These are phyloP conservation scores for Leccinum rimulosum DNA, from an alignment of 768 basidiomycete species.

Conservation along the genomic window DNA sequence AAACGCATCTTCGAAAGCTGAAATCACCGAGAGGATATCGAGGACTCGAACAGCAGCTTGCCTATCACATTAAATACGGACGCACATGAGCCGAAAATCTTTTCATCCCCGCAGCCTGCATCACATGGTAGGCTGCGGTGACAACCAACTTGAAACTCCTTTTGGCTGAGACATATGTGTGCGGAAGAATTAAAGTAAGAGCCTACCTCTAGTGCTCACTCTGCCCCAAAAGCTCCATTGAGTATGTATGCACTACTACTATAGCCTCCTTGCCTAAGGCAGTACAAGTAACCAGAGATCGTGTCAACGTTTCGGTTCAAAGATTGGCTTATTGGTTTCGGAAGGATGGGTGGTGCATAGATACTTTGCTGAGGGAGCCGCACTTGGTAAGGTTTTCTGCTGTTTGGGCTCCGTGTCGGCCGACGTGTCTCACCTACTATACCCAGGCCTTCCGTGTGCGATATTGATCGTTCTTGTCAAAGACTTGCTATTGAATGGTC, in stretches of 20 bases:
- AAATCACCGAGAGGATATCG: background rate
- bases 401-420: background rate
- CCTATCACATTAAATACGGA: background rate
- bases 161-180: background rate
- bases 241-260: background rate
- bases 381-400: slow-evolving; percentile 56
- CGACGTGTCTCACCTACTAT: slow-evolving; percentile 1
- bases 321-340: background rate
- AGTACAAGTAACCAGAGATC: background rate
- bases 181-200: background rate
- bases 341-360: background rate
- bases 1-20: background rate
- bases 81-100: background rate
- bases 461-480: background rate
- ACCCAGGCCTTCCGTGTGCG: slow-evolving; percentile 51
- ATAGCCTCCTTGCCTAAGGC: background rate
- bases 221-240: background rate
- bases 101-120: background rate
- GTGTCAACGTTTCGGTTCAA: background rate
- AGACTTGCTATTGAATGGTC: background rate
- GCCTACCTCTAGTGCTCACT: background rate
- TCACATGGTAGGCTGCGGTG: background rate
- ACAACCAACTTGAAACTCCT: background rate
- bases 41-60: background rate
- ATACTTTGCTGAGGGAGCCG: too few relatives aligned